Conservation (phyloP, 768 basidiomycete species). For the Gymnopilus dilepis region DNA sequence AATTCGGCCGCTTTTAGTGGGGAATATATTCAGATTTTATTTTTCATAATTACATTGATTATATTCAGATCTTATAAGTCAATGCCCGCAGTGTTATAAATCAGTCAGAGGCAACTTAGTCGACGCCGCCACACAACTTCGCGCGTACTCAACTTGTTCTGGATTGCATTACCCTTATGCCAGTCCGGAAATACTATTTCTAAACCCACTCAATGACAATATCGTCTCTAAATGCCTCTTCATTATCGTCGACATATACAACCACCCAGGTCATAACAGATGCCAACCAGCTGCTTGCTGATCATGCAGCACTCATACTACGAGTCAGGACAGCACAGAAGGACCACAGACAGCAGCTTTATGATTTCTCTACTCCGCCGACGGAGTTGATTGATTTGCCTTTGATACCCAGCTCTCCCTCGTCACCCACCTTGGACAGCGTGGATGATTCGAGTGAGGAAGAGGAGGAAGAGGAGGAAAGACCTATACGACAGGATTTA, state of each 20-base stretch:
- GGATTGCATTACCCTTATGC: too few relatives aligned
- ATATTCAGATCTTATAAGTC: too few relatives aligned
- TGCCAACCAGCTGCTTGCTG: conserved; percentile 68
- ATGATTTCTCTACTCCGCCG: conserved; percentile 59
- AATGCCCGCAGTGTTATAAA: too few relatives aligned
- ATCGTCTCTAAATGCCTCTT: neutral
- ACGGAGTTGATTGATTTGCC: conserved; percentile 60
- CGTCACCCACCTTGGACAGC: conserved; percentile 53
- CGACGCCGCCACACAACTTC: too few relatives aligned
- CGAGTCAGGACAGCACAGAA: conserved; percentile 63
- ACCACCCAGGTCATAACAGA: conserved; percentile 59
- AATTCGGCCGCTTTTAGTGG: too few relatives aligned
- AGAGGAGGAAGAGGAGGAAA: conserved; percentile 6
- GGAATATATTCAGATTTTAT: too few relatives aligned
- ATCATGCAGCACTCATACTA: conserved; percentile 62
- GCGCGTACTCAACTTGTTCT: too few relatives aligned
- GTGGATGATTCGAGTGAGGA: conserved; percentile 6
- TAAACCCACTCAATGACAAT: neutral
- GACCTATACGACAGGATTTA: conserved; percentile 39
- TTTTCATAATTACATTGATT: too few relatives aligned
- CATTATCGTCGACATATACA: conserved; percentile 7
- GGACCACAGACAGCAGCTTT: conserved; percentile 59
- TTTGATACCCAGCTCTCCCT: conserved; percentile 60
- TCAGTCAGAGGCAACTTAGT: too few relatives aligned
- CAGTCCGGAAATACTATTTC: too few relatives aligned